A percentile compares a stretch with the other conserved stretches of the same genome.
phyloP scores from a whole-genome alignment of 768 basidiomycete species.

The Fomitopsis pulvina region DNA sequence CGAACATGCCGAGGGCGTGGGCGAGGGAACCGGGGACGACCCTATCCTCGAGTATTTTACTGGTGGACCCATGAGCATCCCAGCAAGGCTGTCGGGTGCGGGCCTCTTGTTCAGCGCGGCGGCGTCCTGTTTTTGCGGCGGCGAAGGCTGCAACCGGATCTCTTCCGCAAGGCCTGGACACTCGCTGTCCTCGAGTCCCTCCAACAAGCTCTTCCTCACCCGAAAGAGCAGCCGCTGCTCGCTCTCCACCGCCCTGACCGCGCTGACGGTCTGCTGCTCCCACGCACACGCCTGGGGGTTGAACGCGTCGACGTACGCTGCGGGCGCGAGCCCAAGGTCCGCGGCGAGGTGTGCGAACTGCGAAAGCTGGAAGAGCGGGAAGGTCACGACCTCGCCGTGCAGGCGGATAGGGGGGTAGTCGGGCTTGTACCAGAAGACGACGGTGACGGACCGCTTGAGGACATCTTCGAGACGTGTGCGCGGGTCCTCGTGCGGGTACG shows the following conservation, averaged over 20 bases:
- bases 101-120: constrained; percentile 12
- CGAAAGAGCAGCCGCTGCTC: constrained; percentile 62
- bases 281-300: constrained; percentile 48
- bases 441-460: constrained; percentile 48
- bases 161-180: constrained; percentile 54
- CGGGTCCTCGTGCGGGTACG: constrained; percentile 2
- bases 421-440: constrained; percentile 68
- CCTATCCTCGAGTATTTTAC: constrained; percentile 1
- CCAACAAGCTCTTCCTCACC: constrained; percentile 49
- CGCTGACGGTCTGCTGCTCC: constrained; percentile 59
- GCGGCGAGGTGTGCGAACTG: constrained; percentile 43
- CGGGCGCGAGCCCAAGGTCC: constrained; percentile 45
- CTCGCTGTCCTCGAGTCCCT: constrained; percentile 50
- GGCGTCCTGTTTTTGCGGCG: no score
- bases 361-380: constrained; percentile 58
- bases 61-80: neutral
- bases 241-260: constrained; percentile 50
- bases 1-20: no score
- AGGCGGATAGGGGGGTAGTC: constrained; percentile 50
- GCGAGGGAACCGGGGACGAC: neutral
- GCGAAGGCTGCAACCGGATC: constrained; percentile 36
- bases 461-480: constrained; percentile 25
- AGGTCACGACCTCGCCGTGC: constrained; percentile 51
- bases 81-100: constrained; percentile 5
- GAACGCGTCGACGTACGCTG: constrained; percentile 57